phyloP scores from a whole-genome alignment of 192 early-diverging fungal genomes.

The Radiomyces spectabilis region DNA sequence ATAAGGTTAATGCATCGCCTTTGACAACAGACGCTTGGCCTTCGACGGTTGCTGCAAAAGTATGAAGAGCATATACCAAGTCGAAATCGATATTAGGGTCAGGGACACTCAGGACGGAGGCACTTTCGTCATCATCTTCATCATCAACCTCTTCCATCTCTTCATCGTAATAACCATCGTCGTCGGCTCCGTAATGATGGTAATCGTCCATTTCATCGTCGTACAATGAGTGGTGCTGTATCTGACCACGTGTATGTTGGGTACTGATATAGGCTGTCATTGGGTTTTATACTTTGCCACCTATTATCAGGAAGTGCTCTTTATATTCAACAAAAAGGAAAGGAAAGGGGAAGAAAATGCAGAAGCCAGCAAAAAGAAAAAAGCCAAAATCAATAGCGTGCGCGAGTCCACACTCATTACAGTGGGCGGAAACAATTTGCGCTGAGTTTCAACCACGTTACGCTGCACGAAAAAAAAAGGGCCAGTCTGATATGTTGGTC shows the following conservation, averaged over 20 bases:
- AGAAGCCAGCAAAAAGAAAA: not conserved
- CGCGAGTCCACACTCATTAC: too few species aligned
- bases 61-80: constrained; percentile 79
- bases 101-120: constrained; percentile 38
- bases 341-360: not conserved
- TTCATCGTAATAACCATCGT: constrained; percentile 29
- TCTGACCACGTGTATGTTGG: not conserved
- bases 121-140: constrained; percentile 35
- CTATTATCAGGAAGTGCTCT: constrained; percentile 1
- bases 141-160: constrained; percentile 25
- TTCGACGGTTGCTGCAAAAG: constrained; percentile 78
- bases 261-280: too few species aligned
- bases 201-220: constrained; percentile 16
- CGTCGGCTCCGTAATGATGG: constrained; percentile 9
- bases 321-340: constrained; percentile 2
- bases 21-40: constrained; percentile 77
- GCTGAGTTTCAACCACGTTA: too few species aligned
- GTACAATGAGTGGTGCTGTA: constrained; percentile 7
- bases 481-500: too few species aligned
- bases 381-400: too few species aligned
- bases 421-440: too few species aligned
- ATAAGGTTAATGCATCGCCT: constrained; percentile 67
- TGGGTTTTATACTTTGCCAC: too few species aligned
- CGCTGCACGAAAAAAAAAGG: too few species aligned
- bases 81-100: constrained; percentile 65